A percentile compares a stretch with the other conserved stretches of the same genome.
Conservation (phyloP, 164 flowering plant genomes). For the Euptelea pleiosperma region DNA sequence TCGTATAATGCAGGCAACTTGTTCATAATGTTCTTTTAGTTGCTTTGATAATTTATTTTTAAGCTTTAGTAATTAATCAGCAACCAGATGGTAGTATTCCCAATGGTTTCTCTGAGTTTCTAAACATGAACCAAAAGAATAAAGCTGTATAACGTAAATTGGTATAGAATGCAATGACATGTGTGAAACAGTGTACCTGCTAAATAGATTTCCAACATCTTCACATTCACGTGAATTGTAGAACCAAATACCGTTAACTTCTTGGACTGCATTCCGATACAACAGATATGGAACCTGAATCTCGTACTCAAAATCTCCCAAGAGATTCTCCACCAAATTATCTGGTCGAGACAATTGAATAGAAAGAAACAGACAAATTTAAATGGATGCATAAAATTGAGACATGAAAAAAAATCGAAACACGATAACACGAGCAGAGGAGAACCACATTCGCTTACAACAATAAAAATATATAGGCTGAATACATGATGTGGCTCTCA, state of each 20-base stretch:
- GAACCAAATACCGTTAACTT: conserved; percentile 97
- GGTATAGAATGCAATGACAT: neutral
- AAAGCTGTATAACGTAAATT: too few relatives aligned
- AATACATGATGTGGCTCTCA: too few relatives aligned
- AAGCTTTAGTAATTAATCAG: neutral
- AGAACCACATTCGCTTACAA: too few relatives aligned
- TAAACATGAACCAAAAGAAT: neutral
- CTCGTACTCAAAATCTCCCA: conserved; percentile 93
- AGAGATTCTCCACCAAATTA: conserved; percentile 84
- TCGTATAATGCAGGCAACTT: neutral
- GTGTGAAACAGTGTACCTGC: conserved; percentile 39
- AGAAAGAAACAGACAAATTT: too few relatives aligned
- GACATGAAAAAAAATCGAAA: too few relatives aligned
- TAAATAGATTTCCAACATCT: conserved; percentile 80
- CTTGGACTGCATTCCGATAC: conserved; percentile 80
- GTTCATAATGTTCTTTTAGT: too few relatives aligned
- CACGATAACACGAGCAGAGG: too few relatives aligned
- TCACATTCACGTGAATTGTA: conserved; percentile 87
- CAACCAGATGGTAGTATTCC: neutral
- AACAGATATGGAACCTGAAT: conserved; percentile 77
- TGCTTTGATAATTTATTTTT: neutral
- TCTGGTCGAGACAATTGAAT: too few relatives aligned
- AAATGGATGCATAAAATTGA: too few relatives aligned
- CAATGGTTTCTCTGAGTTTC: too few relatives aligned
- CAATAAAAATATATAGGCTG: too few relatives aligned